Evolutionary conservation across 352 stramenopile species (phyloP).

Genomic region (Peronospora belbahrii): DNA sequence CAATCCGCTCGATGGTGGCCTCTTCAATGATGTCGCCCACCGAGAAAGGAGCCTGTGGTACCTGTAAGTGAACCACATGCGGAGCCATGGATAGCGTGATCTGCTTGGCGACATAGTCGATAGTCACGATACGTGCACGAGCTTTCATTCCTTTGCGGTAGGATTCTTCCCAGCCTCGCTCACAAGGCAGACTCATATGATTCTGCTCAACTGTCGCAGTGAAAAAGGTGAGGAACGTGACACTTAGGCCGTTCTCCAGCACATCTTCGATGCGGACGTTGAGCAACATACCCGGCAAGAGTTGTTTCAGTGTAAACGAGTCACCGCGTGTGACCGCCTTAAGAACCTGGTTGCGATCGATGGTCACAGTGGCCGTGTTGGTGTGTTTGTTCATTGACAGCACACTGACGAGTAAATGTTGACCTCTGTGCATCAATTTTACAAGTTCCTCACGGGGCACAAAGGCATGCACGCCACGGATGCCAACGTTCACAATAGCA

Average conservation of each 20-base stretch:
- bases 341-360: constrained; percentile 49
- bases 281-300: constrained; percentile 90
- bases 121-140: constrained; percentile 76
- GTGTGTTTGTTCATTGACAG: constrained; percentile 72
- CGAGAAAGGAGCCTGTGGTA: constrained; percentile 40
- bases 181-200: constrained; percentile 81
- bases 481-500: constrained; percentile 87
- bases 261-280: constrained; percentile 89
- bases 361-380: constrained; percentile 60
- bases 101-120: constrained; percentile 66
- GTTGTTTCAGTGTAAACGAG: constrained; percentile 80
- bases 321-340: constrained; percentile 79
- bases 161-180: constrained; percentile 60
- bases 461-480: constrained; percentile 70
- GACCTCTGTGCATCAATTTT: constrained; percentile 35
- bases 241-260: constrained; percentile 71
- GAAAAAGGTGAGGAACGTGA: constrained; percentile 88
- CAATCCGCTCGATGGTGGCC: constrained; percentile 73
- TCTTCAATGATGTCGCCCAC: constrained; percentile 71
- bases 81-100: constrained; percentile 82
- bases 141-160: constrained; percentile 83
- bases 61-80: constrained; percentile 77
- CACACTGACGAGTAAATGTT: constrained; percentile 66
- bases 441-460: constrained; percentile 67
- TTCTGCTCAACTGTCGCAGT: constrained; percentile 82